Evolutionary conservation across 805 yeast genomes (phyloP).

Genomic region (Cyberlindnera xylosilytica): DNA sequence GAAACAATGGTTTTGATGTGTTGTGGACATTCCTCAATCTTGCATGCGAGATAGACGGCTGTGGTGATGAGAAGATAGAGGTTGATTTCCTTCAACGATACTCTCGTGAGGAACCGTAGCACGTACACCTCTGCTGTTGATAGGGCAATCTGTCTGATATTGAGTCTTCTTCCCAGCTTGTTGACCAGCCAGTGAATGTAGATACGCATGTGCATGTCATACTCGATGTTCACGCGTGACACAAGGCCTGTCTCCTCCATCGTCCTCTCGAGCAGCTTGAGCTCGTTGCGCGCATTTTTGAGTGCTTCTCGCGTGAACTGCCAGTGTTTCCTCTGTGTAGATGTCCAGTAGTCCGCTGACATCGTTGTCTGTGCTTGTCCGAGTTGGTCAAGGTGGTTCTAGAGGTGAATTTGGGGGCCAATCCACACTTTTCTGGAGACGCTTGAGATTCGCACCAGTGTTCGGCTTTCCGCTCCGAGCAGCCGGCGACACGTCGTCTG

Average conservation of each 20-base stretch:
- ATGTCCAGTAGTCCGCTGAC: constrained; percentile 89
- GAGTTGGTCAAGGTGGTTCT: neutral
- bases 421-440: too few species aligned
- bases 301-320: constrained; percentile 68
- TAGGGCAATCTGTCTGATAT: constrained; percentile 75
- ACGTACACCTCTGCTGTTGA: constrained; percentile 88
- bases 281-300: constrained; percentile 37
- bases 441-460: too few species aligned
- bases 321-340: constrained; percentile 82
- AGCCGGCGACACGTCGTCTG: too few species aligned
- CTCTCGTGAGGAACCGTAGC: constrained; percentile 70
- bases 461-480: too few species aligned
- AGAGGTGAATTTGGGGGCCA: neutral
- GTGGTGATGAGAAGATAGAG: constrained; percentile 79
- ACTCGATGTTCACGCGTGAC: constrained; percentile 38
- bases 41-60: constrained; percentile 84
- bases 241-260: constrained; percentile 39
- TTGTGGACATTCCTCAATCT: constrained; percentile 93
- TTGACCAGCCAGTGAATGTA: constrained; percentile 74
- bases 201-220: constrained; percentile 60
- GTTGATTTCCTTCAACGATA: constrained; percentile 77
- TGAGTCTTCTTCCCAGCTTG: constrained; percentile 74
- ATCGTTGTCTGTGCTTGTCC: constrained; percentile 15
- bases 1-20: constrained; percentile 80
- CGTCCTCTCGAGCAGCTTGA: constrained; percentile 36